These are phyloP conservation scores for Solanum hybrid DNA, from an alignment of 305 asterid genomes.

Conservation along the genomic window DNA sequence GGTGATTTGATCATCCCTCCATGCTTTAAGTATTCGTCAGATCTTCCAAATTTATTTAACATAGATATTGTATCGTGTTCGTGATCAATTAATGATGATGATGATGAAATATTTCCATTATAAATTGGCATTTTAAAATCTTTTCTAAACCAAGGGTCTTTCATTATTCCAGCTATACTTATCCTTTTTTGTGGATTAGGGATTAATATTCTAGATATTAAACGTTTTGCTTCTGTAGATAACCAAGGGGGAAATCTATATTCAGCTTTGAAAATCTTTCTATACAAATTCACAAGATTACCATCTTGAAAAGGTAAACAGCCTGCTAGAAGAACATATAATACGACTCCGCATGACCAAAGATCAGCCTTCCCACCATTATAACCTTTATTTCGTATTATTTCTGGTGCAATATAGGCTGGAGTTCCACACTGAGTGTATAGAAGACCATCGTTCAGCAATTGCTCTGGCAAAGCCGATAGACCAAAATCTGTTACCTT, in stretches of 20 bases:
- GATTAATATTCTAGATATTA: slow-evolving; percentile 27
- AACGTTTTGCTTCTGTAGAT: slow-evolving; percentile 26
- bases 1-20: slow-evolving; percentile 30
- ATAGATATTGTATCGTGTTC: slow-evolving; percentile 19
- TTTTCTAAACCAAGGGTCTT: slow-evolving; percentile 37
- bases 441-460: slow-evolving; percentile 22
- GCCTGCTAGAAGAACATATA: slow-evolving; percentile 40
- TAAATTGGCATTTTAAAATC: slow-evolving; percentile 22
- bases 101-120: slow-evolving; percentile 8
- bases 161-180: slow-evolving; percentile 33
- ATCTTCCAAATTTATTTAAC: slow-evolving; percentile 22
- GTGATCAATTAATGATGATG: background rate
- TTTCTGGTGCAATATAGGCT: slow-evolving; percentile 47
- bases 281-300: background rate
- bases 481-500: slow-evolving; percentile 50
- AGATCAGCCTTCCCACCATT: slow-evolving; percentile 39
- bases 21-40: slow-evolving; percentile 12
- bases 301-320: slow-evolving; percentile 42
- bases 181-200: slow-evolving; percentile 33
- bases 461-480: slow-evolving; percentile 33
- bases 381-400: slow-evolving; percentile 26
- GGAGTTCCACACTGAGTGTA: slow-evolving; percentile 58
- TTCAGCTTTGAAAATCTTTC: slow-evolving; percentile 29
- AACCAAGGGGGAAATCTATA: slow-evolving; percentile 42
- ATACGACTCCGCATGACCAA: slow-evolving; percentile 52